Evolutionary conservation across 2,329 filamentous ascomycete species (phyloP).

Genomic region (Clathrospora elynae): DNA sequence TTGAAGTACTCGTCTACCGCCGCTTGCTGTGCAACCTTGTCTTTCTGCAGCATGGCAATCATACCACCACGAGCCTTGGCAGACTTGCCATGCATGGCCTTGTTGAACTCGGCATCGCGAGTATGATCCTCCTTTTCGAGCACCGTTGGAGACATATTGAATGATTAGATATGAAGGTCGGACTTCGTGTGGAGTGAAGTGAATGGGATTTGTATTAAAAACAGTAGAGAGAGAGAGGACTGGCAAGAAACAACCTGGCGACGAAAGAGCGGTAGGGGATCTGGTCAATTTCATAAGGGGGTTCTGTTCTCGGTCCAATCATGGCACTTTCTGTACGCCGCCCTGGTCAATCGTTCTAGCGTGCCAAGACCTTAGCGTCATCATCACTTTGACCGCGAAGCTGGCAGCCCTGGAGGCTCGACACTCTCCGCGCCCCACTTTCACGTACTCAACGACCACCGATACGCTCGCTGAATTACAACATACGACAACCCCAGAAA

Average conservation of each 20-base stretch:
- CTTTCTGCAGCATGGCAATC: conserved; percentile 83
- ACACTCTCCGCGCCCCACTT: conserved; percentile 19
- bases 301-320: conserved; percentile 18
- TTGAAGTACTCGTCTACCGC: conserved; percentile 94
- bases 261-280: conserved; percentile 39
- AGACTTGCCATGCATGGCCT: conserved; percentile 80
- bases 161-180: conserved; percentile 8
- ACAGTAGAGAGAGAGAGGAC: conserved; percentile 24
- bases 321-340: conserved; percentile 21
- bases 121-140: conserved; percentile 83
- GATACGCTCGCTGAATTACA: conserved; percentile 13
- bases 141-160: conserved; percentile 57
- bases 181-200: conserved; percentile 3
- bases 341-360: conserved; percentile 15
- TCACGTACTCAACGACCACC: conserved; percentile 15
- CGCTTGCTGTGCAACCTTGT: conserved; percentile 75
- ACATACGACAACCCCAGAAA: neutral
- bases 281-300: conserved; percentile 24
- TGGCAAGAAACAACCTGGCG: conserved; percentile 25
- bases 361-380: conserved; percentile 28
- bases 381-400: conserved; percentile 8
- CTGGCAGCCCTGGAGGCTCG: neutral
- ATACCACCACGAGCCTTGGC: conserved; percentile 73
- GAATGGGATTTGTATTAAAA: conserved; percentile 7
- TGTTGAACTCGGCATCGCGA: conserved; percentile 90